A percentile compares a stretch with the other conserved stretches of the same genome.
Conservation (phyloP, 2,329 filamentous ascomycete species). For the Thielaviopsis cerberus region DNA sequence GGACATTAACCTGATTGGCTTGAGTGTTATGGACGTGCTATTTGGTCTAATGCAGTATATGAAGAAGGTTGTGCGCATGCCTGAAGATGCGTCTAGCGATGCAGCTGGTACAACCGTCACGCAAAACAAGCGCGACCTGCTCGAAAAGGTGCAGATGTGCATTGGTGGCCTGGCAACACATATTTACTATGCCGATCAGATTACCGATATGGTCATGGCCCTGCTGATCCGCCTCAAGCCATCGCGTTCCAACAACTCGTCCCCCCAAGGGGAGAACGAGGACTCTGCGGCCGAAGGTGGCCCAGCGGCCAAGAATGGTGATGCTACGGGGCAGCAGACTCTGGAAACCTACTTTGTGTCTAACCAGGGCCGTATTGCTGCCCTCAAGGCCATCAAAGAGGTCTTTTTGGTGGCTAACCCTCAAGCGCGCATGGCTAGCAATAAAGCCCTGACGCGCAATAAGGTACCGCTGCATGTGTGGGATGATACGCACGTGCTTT, state of each 20-base stretch:
- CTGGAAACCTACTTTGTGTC: slow-evolving; percentile 35
- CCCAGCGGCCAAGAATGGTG: slow-evolving; percentile 18
- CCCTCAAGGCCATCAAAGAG: slow-evolving; percentile 61
- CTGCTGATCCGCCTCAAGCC: slow-evolving; percentile 66
- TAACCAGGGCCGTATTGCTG: slow-evolving; percentile 38
- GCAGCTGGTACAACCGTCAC: slow-evolving; percentile 15
- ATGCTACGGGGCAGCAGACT: slow-evolving; percentile 18
- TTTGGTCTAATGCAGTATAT: slow-evolving; percentile 72
- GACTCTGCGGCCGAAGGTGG: background rate
- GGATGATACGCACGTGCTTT: slow-evolving; percentile 91
- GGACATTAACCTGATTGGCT: slow-evolving; percentile 78
- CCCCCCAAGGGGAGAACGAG: slow-evolving; percentile 30
- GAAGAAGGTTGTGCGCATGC: slow-evolving; percentile 54
- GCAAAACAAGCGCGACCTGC: slow-evolving; percentile 42
- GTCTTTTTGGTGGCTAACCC: slow-evolving; percentile 69
- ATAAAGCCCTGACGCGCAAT: slow-evolving; percentile 49
- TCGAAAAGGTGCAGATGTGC: slow-evolving; percentile 57
- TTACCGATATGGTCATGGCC: slow-evolving; percentile 78
- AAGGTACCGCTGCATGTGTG: slow-evolving; percentile 66
- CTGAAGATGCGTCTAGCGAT: slow-evolving; percentile 18
- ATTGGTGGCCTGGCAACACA: slow-evolving; percentile 86
- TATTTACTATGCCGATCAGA: slow-evolving; percentile 91
- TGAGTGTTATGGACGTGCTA: slow-evolving; percentile 90
- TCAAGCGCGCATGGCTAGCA: slow-evolving; percentile 37
- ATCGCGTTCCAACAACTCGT: slow-evolving; percentile 24